Base-by-base conservation (phyloP, 2,329 filamentous ascomycete genomes). In the Waltergamsia citrina region DNA sequence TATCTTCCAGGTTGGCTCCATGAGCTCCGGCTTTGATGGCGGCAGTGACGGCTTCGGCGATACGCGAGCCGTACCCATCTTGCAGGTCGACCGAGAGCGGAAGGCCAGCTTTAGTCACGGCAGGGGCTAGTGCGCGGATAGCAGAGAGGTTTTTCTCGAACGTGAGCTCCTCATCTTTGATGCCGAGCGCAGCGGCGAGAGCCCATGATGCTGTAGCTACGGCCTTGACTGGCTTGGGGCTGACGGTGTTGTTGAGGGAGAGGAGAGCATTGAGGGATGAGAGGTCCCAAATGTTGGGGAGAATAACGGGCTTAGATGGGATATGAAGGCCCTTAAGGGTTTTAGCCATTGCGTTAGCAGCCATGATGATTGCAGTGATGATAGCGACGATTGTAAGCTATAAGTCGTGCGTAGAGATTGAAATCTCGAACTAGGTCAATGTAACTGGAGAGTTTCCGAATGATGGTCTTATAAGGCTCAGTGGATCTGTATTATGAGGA, bases 1-100 rank as follows among this genome's bases (percentile, higher is more conserved):
- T 59, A 36, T 80, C 75, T 39, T 79, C 74, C 3, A 80, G 59
- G 43, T 80, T 80, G 31, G 65, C 67, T 0, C 75, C 74, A 2
- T 69, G 67, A 0, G 60, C 73, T 1, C 74, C 74, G 0, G 65
- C 38, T 4, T 57, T 47, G n/a, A 78, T 62, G 1, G 67, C 56
- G 3, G 46, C 46, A 6, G 50, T 47, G 3, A 77, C 55, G 0
- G 59, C 65, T 5, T 64, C 57, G 5, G 54, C 60, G 3, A 74
- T 57, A 15, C 47, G 45, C 3, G 60, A 51, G 3, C 65, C 67
- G 40, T 77, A 80, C 0, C 74, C 75, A 43, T 80, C 74, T 48
- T 78, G 73, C 3, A 78, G 48, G 44, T 80, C 75, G 5, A 67
- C 69, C 0, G 67, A 71, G 1, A 80, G 48, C 0, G 72, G 70